phyloP scores from a whole-genome alignment of 768 basidiomycete genomes.

The Pleurotus platypus region DNA sequence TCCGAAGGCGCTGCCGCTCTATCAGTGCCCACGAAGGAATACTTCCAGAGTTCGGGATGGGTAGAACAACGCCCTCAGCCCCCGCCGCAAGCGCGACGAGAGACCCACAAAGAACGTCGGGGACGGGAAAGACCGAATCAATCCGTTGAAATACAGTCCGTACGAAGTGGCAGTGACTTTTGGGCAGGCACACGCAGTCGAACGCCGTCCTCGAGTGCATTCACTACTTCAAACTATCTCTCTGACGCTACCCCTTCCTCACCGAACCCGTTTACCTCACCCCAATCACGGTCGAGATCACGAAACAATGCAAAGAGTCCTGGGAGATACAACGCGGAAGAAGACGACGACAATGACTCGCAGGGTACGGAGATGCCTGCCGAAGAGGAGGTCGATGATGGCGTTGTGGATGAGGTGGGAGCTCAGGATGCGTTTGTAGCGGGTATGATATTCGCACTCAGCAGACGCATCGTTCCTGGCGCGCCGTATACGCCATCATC shows the following conservation, averaged over 20 bases:
- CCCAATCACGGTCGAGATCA: slow-evolving; percentile 5
- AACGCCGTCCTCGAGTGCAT: slow-evolving; percentile 54
- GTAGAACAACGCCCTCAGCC: slow-evolving; percentile 44
- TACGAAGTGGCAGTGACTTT: slow-evolving; percentile 72
- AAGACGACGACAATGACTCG: slow-evolving; percentile 54
- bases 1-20: slow-evolving; percentile 76
- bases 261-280: slow-evolving; percentile 17
- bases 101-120: slow-evolving; percentile 4
- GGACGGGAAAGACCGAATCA: slow-evolving; percentile 15
- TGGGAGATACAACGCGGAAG: slow-evolving; percentile 29
- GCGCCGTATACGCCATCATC: slow-evolving; percentile 68
- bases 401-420: slow-evolving; percentile 66
- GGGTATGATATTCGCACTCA: slow-evolving; percentile 83
- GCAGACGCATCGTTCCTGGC: slow-evolving; percentile 67
- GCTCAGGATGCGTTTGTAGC: slow-evolving; percentile 83
- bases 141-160: slow-evolving; percentile 37
- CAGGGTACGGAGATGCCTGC: slow-evolving; percentile 54
- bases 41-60: slow-evolving; percentile 85
- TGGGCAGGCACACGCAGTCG: slow-evolving; percentile 63
- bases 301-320: slow-evolving; percentile 17
- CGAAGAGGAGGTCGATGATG: slow-evolving; percentile 30
- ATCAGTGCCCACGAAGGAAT: slow-evolving; percentile 79
- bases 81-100: slow-evolving; percentile 11
- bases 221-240: slow-evolving; percentile 36
- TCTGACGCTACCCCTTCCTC: slow-evolving; percentile 24